Evolutionary conservation across 192 early-diverging fungal species (phyloP), one percentile per base, ranked within the genome.

Genomic region (Coemansia nantahalensis): DNA sequence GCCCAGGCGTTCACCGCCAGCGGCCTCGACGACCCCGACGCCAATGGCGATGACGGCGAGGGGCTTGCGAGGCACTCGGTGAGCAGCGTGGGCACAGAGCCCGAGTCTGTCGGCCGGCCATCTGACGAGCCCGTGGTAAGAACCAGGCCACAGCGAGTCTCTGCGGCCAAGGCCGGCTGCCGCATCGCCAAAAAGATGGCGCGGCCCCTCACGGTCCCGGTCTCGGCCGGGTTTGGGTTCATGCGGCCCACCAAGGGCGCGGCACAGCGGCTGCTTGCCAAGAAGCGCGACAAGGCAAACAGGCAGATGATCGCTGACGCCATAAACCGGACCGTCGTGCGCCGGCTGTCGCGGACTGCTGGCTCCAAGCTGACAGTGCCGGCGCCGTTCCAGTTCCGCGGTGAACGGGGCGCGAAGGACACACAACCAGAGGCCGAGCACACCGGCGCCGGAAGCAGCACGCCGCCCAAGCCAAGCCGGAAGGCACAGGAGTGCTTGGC

Each of bases 191-290:
- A 54, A 18, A 54, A 43, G 16, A 3, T 33, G 23, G 41, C 43
- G 23, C 48, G 45, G 21, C 21, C 38, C 4, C 56, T 74, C 14
- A 74, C 71, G 2, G 37, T 74, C 17, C 71, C 71, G 8, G 37
- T 62, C 7, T 3, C 26, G 26, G 3, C 26, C 26, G 71, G 66
- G 45, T 44, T 56, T 11, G 48, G 71, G 35, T 74, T 67, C 56
- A 74, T 74, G 71, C 59, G 64, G 32, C 59, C 71, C 8, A 74
- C 71, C 30, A 66, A 62, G 45, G 71, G 55, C 0, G 71, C 56
- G 13, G 17, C 59, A 8, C 59, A 55, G 50, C 49, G 71, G 18
- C 54, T 62, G 38, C 48, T 40, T 8, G 52, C 48, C 45, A 74
- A 74, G 48, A 56, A 63, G 64, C 63, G 64, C 22, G 71, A 74